These are phyloP conservation scores for Rhinocladiella similis DNA, from an alignment of 2,329 filamentous ascomycete genomes.

Conservation along the genomic window DNA sequence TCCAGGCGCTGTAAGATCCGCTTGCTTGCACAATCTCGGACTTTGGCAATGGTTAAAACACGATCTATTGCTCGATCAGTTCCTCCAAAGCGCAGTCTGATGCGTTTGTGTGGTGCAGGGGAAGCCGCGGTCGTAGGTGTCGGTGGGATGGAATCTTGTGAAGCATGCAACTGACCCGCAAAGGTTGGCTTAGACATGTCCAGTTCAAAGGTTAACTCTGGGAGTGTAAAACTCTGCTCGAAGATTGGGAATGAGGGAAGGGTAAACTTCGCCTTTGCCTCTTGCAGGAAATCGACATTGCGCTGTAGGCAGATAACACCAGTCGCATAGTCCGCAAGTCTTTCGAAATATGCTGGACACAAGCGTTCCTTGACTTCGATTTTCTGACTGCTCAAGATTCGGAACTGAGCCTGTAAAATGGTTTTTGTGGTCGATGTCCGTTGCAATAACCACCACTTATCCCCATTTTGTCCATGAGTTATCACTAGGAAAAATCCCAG, in stretches of 20 bases:
- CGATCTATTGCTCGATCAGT: constrained; percentile 9
- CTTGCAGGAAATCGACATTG: constrained; percentile 18
- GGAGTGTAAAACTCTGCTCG: constrained; percentile 14
- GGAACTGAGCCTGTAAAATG: constrained; percentile 9
- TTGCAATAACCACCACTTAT: constrained; percentile 73
- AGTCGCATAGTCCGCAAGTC: constrained; percentile 22
- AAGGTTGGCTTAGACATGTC: constrained; percentile 11
- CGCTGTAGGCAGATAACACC: constrained; percentile 22
- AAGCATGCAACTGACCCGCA: background rate
- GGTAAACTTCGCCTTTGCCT: constrained; percentile 13
- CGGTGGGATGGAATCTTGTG: background rate
- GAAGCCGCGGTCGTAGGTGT: background rate
- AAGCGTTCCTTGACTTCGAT: constrained; percentile 22
- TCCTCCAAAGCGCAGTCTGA: constrained; percentile 22
- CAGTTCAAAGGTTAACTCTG: constrained; percentile 18
- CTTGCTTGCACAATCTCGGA: constrained; percentile 16
- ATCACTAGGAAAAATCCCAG: constrained; percentile 71
- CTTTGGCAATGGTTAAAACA: constrained; percentile 12
- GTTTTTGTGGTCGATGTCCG: background rate
- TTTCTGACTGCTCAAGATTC: constrained; percentile 16
- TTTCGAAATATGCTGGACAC: constrained; percentile 23
- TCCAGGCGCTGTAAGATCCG: constrained; percentile 16
- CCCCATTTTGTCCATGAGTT: constrained; percentile 69
- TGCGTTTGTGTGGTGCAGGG: constrained; percentile 1
- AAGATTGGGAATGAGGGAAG: constrained; percentile 19